Evolutionary conservation across 495 filamentous ascomycete genomes (phyloP).

Genomic region (Hypoxylon trugodes): DNA sequence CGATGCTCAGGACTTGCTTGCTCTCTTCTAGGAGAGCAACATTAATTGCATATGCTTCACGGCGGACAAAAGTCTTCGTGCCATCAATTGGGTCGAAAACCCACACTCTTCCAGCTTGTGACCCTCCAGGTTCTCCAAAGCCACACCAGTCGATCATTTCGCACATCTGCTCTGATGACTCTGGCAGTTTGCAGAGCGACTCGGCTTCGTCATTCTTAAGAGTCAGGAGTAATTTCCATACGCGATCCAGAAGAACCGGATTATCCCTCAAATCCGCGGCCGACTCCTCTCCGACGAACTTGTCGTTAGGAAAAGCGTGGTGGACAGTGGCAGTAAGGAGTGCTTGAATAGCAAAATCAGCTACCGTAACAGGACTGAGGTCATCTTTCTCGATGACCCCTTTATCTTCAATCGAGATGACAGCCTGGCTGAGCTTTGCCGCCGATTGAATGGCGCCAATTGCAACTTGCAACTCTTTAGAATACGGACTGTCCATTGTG

Average conservation of each 20-base stretch:
- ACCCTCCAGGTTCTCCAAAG: slow-evolving; percentile 49
- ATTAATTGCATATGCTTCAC: slow-evolving; percentile 68
- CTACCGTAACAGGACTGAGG: slow-evolving; percentile 69
- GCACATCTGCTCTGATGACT: slow-evolving; percentile 64
- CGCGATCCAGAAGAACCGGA: slow-evolving; percentile 57
- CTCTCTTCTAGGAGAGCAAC: slow-evolving; percentile 51
- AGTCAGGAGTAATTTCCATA: slow-evolving; percentile 58
- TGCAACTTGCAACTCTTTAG: slow-evolving; percentile 42
- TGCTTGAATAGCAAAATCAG: slow-evolving; percentile 73
- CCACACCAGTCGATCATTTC: slow-evolving; percentile 69
- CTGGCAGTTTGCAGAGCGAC: slow-evolving; percentile 50
- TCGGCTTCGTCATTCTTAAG: slow-evolving; percentile 42
- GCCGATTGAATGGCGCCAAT: slow-evolving; percentile 47
- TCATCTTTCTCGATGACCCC: slow-evolving; percentile 62
- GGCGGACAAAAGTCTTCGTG: slow-evolving; percentile 69
- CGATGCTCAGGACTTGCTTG: slow-evolving; percentile 52
- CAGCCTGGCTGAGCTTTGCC: slow-evolving; percentile 50
- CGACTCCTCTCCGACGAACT: slow-evolving; percentile 70
- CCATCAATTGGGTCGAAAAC: slow-evolving; percentile 79
- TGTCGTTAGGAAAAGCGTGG: slow-evolving; percentile 62
- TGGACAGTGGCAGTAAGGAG: slow-evolving; percentile 65
- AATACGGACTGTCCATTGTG: slow-evolving; percentile 50
- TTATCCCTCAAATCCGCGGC: slow-evolving; percentile 61
- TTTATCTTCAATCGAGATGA: slow-evolving; percentile 45
- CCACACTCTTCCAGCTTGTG: slow-evolving; percentile 60